phyloP scores from a whole-genome alignment of 164 flowering plant genomes.

The Magnolia changhungtana region DNA sequence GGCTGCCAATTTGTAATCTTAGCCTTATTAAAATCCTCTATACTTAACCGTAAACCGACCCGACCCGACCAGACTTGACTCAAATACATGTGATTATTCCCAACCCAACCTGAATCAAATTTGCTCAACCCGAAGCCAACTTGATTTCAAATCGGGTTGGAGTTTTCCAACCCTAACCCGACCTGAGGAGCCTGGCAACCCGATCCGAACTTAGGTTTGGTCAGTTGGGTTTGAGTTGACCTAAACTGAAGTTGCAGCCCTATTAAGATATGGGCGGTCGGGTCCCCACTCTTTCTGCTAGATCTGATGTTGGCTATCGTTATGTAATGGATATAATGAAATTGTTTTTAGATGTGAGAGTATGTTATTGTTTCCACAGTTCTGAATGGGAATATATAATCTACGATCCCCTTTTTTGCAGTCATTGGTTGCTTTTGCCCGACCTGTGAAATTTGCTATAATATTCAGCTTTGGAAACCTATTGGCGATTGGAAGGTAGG shows the following conservation, averaged over 20 bases:
- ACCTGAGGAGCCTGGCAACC: not conserved
- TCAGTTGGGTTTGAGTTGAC: not conserved
- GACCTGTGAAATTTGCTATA: conserved; percentile 86
- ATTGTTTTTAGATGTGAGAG: not conserved
- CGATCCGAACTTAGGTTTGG: not conserved
- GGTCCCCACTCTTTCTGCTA: not conserved
- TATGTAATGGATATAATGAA: not conserved
- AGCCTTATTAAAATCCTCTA: too few species aligned
- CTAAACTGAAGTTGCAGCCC: not conserved
- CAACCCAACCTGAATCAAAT: not conserved
- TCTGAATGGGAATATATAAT: not conserved
- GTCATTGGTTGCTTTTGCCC: conserved; percentile 74
- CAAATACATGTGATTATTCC: too few species aligned
- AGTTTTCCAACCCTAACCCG: not conserved
- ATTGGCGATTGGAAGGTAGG: conserved; percentile 54
- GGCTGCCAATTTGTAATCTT: too few species aligned
- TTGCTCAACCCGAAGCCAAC: not conserved
- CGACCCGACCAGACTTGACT: too few species aligned
- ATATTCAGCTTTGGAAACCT: conserved; percentile 82
- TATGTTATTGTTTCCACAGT: not conserved
- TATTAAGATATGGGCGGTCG: not conserved
- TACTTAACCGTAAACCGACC: too few species aligned
- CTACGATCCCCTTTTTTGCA: conserved; percentile 14
- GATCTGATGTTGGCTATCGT: not conserved
- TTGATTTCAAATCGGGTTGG: not conserved